phyloP scores from a whole-genome alignment of 164 flowering plant genomes.

The Santalum album region DNA sequence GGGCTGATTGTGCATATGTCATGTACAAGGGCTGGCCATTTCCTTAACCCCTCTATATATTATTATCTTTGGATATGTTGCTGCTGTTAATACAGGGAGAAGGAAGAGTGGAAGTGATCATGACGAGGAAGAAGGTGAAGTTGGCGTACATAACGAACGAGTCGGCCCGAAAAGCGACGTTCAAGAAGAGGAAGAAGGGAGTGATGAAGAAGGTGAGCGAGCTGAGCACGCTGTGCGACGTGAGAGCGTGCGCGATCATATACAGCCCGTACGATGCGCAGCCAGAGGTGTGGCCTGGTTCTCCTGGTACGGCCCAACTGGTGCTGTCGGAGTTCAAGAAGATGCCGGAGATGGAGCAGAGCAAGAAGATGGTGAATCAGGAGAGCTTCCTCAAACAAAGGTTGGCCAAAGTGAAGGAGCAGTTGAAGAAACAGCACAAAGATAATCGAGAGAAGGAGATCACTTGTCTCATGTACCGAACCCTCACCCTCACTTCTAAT shows the following conservation, averaged over 20 bases:
- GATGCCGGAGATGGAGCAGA: constrained; percentile 2
- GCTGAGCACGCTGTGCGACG: constrained; percentile 1
- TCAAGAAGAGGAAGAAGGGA: constrained; percentile 3
- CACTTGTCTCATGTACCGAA: not conserved
- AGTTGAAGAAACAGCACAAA: not conserved
- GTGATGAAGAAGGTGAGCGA: constrained; percentile 4
- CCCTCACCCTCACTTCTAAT: not conserved
- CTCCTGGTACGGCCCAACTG: not conserved
- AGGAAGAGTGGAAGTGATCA: no score
- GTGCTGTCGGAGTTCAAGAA: not conserved
- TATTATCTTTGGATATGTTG: no score
- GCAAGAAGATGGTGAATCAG: constrained; percentile 5
- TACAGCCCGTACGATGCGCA: not conserved
- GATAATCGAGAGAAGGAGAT: not conserved
- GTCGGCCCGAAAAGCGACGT: not conserved
- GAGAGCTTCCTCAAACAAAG: constrained; percentile 2
- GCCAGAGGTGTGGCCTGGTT: constrained; percentile 1
- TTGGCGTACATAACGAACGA: constrained; percentile 1
- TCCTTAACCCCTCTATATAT: no score
- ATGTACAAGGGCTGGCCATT: no score
- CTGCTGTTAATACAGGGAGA: no score
- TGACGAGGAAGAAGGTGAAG: constrained; percentile 7
- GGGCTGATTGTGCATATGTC: no score
- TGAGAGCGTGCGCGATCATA: not conserved
- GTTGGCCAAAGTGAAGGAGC: no score